Conservation (phyloP, 2,329 filamentous ascomycete genomes). For the Alternaria infectoria region DNA sequence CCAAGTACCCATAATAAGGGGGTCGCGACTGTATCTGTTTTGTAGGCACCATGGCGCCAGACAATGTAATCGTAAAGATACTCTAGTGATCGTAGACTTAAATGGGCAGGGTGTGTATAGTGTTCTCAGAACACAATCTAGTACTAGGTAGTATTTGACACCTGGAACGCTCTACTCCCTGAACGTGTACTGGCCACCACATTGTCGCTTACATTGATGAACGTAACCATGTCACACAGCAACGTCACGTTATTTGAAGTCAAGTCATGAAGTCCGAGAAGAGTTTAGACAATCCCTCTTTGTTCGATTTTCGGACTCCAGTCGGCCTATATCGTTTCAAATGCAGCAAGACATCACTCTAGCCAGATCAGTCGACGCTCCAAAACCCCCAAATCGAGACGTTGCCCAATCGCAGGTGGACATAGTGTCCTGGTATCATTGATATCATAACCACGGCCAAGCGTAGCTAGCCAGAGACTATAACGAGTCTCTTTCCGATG, state of each 20-base stretch:
- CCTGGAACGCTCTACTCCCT: neutral
- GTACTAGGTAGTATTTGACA: neutral
- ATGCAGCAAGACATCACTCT: neutral
- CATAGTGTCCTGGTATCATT: conserved; percentile 20
- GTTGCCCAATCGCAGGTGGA: conserved; percentile 12
- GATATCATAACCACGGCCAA: conserved; percentile 14
- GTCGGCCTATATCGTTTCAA: neutral
- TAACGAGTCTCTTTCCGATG: neutral
- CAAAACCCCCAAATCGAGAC: neutral
- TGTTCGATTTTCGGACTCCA: neutral
- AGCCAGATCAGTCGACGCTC: neutral
- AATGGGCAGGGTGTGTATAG: neutral
- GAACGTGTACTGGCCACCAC: neutral
- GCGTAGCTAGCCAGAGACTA: conserved; percentile 7
- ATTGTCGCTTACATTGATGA: neutral
- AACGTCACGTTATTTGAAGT: neutral
- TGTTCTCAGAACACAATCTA: neutral
- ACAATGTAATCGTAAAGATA: neutral
- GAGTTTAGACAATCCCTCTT: neutral
- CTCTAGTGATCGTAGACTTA: neutral
- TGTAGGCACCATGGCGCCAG: neutral
- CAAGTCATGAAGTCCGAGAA: neutral
- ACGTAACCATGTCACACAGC: neutral
- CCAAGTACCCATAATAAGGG: neutral
- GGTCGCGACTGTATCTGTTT: neutral